phyloP scores from a whole-genome alignment of 148 eudicot genomes.

The Rhododendron williamsianum region DNA sequence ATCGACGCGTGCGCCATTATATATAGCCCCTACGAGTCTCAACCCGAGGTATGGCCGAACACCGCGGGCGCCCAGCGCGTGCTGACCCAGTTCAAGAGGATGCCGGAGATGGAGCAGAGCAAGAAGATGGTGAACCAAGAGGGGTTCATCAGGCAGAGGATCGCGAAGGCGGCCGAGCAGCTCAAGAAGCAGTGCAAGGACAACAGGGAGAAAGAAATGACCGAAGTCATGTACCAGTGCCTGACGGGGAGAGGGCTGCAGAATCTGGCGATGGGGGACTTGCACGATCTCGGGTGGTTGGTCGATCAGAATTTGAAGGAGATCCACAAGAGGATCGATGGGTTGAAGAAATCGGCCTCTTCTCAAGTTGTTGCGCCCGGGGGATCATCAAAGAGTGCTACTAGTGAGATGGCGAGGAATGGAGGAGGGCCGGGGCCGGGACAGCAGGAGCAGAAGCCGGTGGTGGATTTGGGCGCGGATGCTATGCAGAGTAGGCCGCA shows the following conservation, averaged over 20 bases:
- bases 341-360: neutral
- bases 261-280: constrained; percentile 18
- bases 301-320: constrained; percentile 31
- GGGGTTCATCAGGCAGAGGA: constrained; percentile 36
- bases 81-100: constrained; percentile 28
- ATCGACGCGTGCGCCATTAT: constrained; percentile 66
- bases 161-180: constrained; percentile 29
- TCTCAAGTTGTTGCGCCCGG: neutral
- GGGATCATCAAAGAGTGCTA: neutral
- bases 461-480: neutral
- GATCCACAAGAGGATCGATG: constrained; percentile 23
- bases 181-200: constrained; percentile 40
- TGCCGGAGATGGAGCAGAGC: constrained; percentile 48
- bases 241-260: constrained; percentile 19
- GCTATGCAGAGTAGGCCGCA: constrained; percentile 22
- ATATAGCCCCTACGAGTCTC: constrained; percentile 52
- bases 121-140: constrained; percentile 63
- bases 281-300: constrained; percentile 29
- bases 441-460: constrained; percentile 21
- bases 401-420: neutral
- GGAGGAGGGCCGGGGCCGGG: neutral
- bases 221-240: constrained; percentile 33
- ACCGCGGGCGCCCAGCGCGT: constrained; percentile 30
- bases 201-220: constrained; percentile 35
- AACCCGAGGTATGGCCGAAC: constrained; percentile 65